These are phyloP conservation scores for Chenopodium quinoa DNA, from an alignment of 148 eudicot species.

Conservation along the genomic window DNA sequence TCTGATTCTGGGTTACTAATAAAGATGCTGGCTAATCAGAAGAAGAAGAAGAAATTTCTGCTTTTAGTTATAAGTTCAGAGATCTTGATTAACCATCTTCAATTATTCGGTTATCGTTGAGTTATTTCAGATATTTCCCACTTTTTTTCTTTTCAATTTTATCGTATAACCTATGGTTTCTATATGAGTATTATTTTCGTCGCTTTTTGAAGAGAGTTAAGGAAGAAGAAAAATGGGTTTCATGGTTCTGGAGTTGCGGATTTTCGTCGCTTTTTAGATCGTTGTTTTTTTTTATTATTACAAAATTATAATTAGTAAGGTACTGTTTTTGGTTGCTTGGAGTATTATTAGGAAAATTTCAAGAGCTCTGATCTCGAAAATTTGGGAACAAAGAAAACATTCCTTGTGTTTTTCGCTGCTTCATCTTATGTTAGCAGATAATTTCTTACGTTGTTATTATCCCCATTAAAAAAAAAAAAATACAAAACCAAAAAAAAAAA, in stretches of 20 bases:
- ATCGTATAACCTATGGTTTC: background rate
- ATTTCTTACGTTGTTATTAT: conserved; percentile 1
- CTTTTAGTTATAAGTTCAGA: background rate
- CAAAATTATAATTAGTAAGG: background rate
- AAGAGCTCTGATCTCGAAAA: conserved; percentile 25
- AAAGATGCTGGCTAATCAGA: conserved; percentile 15
- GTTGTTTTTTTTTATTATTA: background rate
- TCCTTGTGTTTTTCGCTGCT: conserved; percentile 31
- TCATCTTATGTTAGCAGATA: conserved; percentile 21
- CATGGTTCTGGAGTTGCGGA: conserved; percentile 5
- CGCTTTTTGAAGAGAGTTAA: background rate
- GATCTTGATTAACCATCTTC: conserved; percentile 27
- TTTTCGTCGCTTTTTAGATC: background rate
- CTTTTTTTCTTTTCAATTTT: background rate
- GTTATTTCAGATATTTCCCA: background rate
- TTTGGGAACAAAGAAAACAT: conserved; percentile 4
- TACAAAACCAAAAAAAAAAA: background rate
- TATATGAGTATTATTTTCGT: background rate
- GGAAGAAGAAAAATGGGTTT: conserved; percentile 14
- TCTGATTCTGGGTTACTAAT: conserved; percentile 9
- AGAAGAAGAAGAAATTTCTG: conserved; percentile 6
- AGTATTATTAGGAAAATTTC: background rate
- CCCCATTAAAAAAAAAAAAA: background rate
- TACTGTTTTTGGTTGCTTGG: conserved; percentile 16
- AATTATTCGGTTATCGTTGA: conserved; percentile 2